Percentiles rank a stretch among this genome's conserved stretches.
phyloP scores from a whole-genome alignment of 2,329 filamentous ascomycete genomes.

The Torrubiella hemipterigena region DNA sequence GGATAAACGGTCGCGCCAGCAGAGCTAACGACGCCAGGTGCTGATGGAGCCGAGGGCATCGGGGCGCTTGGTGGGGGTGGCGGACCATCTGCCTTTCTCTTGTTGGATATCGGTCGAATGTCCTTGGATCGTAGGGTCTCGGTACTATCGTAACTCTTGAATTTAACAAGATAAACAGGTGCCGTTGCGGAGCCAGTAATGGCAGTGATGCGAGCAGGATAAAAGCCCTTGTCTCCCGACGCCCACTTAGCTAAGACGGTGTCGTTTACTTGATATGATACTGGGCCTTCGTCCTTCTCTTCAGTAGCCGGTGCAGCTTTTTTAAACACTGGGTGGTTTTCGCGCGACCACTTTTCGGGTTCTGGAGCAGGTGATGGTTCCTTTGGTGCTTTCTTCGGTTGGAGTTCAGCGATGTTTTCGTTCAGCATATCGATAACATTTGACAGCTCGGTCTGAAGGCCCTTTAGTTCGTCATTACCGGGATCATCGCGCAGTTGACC shows the following conservation, averaged over 20 bases:
- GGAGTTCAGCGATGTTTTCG: conserved; percentile 70
- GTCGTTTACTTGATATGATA: conserved; percentile 76
- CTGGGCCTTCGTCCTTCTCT: conserved; percentile 41
- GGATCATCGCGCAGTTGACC: conserved; percentile 69
- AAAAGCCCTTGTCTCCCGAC: conserved; percentile 80
- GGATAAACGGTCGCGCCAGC: conserved; percentile 46
- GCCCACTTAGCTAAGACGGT: conserved; percentile 83
- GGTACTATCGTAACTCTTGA: conserved; percentile 79
- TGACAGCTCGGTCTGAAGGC: conserved; percentile 70
- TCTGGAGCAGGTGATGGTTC: conserved; percentile 36
- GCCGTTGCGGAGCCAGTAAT: conserved; percentile 87
- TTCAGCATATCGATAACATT: conserved; percentile 69
- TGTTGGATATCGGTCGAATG: conserved; percentile 67
- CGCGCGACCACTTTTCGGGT: conserved; percentile 65
- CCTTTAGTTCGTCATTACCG: conserved; percentile 65
- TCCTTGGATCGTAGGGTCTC: conserved; percentile 76
- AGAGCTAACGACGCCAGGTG: conserved; percentile 35
- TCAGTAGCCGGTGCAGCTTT: conserved; percentile 30
- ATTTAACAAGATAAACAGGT: conserved; percentile 89
- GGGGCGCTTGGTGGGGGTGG: conserved; percentile 35
- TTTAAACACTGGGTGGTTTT: conserved; percentile 69
- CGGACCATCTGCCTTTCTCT: conserved; percentile 76
- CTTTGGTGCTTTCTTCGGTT: conserved; percentile 36
- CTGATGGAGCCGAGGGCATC: conserved; percentile 20
- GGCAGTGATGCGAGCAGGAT: conserved; percentile 83